Base-by-base conservation (phyloP, 1,139 yeast species). In the Saccharomyces hybrid region DNA sequence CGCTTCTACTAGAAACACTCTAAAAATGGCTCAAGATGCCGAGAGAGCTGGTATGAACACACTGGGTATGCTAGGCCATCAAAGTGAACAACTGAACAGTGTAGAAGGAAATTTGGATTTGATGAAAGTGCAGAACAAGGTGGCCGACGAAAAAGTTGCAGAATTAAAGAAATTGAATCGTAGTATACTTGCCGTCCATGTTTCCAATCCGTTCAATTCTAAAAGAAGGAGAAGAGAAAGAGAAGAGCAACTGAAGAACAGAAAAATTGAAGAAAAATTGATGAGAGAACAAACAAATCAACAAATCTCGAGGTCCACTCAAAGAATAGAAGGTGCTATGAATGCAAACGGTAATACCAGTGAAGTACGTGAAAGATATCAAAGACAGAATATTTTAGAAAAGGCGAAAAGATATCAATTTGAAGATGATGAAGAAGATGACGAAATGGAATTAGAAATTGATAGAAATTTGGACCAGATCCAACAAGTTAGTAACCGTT, bases 31-130 rank as follows among this genome's bases (percentile, higher is more conserved):
- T 1, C 86, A 86, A 60, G 95, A 89, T 63, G 97, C 98, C 0
- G 97, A 91, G 69, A 87, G 86, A 54, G 81, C 91, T 8, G 99
- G 96, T 27, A 80, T 89, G 53, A 89, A 91, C 68, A 86, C 98
- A 0, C 74, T 91, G 62, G 97, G 97, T 28, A 84, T 89, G 83
- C 78, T 93, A 54, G 98, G 98, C 30, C 82, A 93, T 23, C 99
- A 95, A 71, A 84, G 95, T 55, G 97, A 90, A 68, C 76, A 89
- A 52, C 75, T 93, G 60, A 87, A 86, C 68, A 82, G 81, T 65
- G 84, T 93, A 20, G 97, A 91, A 68, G 83, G 82, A 62, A 85
- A 84, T 63, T 73, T 93, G 62, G 81, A 88, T 55, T 73, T 87
- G 56, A 88, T 95, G 48, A 88, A 84, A 57, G 84, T 90, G 2